Conservation (phyloP, 495 filamentous ascomycete species). For the Hypoxylon cercidicola region DNA sequence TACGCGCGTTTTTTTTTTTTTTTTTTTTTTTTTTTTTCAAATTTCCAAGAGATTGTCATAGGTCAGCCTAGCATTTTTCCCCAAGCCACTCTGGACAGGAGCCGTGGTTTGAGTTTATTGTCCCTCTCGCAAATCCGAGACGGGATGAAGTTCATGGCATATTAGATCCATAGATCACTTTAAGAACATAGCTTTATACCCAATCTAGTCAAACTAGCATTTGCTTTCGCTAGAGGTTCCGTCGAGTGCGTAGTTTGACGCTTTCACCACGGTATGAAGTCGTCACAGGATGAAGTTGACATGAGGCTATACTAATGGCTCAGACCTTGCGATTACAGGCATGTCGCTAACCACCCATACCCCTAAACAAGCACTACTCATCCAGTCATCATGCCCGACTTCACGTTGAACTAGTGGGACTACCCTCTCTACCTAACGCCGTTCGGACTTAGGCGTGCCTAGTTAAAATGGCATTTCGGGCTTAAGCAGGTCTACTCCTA, state of each 20-base stretch:
- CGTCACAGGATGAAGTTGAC: neutral
- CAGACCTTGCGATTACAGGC: too few relatives aligned
- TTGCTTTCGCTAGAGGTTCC: neutral
- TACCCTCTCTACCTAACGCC: slow-evolving; percentile 1
- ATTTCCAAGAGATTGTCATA: slow-evolving; percentile 37
- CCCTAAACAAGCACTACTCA: too few relatives aligned
- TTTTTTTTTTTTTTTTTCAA: too few relatives aligned
- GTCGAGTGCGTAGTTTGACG: neutral
- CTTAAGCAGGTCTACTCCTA: neutral
- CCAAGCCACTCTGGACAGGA: slow-evolving; percentile 30
- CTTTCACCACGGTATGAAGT: too few relatives aligned
- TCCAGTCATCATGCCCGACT: too few relatives aligned
- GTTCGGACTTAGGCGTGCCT: slow-evolving; percentile 15
- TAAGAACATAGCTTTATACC: slow-evolving; percentile 42
- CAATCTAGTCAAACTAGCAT: neutral
- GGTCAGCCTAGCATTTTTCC: slow-evolving; percentile 33
- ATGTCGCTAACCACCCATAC: too few relatives aligned
- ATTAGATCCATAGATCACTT: slow-evolving; percentile 43
- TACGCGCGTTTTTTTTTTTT: slow-evolving; percentile 22
- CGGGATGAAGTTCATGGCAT: slow-evolving; percentile 35
- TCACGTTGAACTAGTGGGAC: neutral
- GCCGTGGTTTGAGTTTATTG: slow-evolving; percentile 29
- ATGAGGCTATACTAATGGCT: too few relatives aligned
- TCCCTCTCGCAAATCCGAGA: slow-evolving; percentile 15
- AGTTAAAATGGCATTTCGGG: neutral